Evolutionary conservation across 2,329 filamentous ascomycete genomes (phyloP).

Genomic region (Fusarium equiseti): DNA sequence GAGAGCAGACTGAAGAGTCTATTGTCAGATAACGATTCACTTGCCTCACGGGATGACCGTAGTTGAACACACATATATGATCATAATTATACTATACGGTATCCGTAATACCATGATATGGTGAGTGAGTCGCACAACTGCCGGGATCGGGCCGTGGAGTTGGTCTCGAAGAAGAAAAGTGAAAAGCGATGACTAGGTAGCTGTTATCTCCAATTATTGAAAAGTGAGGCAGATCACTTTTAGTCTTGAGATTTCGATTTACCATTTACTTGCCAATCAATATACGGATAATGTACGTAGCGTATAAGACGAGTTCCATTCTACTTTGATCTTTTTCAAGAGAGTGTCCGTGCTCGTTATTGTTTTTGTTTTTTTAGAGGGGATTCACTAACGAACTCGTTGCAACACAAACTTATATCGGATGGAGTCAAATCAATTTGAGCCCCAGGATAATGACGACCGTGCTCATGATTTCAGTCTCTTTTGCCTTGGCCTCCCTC

Average conservation of each 20-base stretch:
- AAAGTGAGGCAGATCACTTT: background rate
- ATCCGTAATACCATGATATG: background rate
- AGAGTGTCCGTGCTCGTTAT: background rate
- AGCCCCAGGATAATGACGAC: background rate
- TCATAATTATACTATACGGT: background rate
- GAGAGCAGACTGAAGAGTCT: background rate
- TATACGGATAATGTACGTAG: background rate
- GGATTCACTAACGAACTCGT: background rate
- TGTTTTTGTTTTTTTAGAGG: background rate
- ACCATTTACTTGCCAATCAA: background rate
- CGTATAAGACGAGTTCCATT: background rate
- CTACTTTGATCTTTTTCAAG: constrained; percentile 7
- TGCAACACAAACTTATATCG: constrained; percentile 1
- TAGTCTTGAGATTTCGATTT: background rate
- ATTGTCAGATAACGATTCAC: background rate
- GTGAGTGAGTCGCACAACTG: constrained; percentile 4
- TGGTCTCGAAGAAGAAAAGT: constrained; percentile 18
- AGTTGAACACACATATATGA: background rate
- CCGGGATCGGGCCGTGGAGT: constrained; percentile 28
- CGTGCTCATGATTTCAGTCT: constrained; percentile 5
- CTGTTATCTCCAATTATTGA: constrained; percentile 1
- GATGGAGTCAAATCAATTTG: constrained; percentile 1
- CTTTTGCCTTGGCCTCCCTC: constrained; percentile 3
- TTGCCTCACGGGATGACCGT: background rate
- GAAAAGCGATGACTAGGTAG: constrained; percentile 10